Evolutionary conservation across 1,284 basidiomycete species (phyloP), one percentile per base, ranked within the genome.

Genomic region (Inonotus obliquus): DNA sequence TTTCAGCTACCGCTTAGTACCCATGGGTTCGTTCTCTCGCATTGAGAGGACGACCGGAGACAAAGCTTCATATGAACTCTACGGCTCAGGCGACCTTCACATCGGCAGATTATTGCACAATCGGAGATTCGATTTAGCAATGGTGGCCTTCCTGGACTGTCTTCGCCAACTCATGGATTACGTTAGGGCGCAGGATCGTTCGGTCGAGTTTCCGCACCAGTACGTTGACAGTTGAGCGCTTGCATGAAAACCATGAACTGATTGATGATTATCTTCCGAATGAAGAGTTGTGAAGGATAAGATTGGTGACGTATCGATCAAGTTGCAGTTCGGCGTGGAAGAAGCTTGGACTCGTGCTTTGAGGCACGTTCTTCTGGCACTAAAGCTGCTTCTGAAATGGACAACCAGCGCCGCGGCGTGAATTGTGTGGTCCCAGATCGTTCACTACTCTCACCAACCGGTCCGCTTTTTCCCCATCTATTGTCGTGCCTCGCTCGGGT

Each of bases 121-220:
- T 69, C 84, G 96, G 27, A 83, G 96, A 17, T 99, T 99, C 75
- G 96, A 98, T 74, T 85, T 91, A 66, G 97, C 91, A 1, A 96
- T 99, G 88, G 92, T 96, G 4, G 94, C 93, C 2, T 94, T 99
- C 67, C 80, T 99, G 49, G 95, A 98, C 65, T 98, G 96, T 71
- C 77, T 99, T 47, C 87, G 93, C 67, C 94, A 98, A 70, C 77
- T 98, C 41, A 87, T 92, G 72, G 94, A 96, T 59, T 85, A 87
- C 69, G 91, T 93, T 39, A 86, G 84, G 69, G 78, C 81, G 13
- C 84, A 89, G 67, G 92, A 96, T 68, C 66, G 82, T 23, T 76
- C 77, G 57, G 77, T 96, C 49, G 91, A 94, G 62, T 86, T 95
- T 67, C 94, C 92, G 21, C 91, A 96, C 73, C 82, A 88, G 93